These are phyloP conservation scores for Coprinopsis sp. DNA, from an alignment of 768 basidiomycete species.

Conservation along the genomic window DNA sequence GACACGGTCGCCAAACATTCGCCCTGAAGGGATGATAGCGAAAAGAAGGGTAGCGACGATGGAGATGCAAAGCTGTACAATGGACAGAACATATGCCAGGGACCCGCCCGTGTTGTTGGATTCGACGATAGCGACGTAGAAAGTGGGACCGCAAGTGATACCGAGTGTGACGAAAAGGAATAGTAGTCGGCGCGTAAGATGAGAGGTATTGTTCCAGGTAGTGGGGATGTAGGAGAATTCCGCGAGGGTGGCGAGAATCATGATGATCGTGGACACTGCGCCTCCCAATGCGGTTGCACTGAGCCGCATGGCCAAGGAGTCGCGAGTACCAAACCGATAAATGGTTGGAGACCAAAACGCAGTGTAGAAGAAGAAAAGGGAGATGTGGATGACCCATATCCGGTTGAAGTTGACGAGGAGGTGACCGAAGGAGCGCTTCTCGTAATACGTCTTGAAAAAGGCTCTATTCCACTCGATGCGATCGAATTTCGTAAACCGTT, in stretches of 20 bases:
- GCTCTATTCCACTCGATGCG: conserved; percentile 94
- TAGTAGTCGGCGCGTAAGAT: conserved; percentile 84
- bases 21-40: conserved; percentile 88
- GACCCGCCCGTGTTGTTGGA: conserved; percentile 57
- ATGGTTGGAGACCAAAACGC: conserved; percentile 88
- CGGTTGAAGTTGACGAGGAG: conserved; percentile 99
- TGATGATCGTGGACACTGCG: conserved; percentile 92
- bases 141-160: conserved; percentile 87
- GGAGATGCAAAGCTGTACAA: conserved; percentile 95
- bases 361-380: conserved; percentile 95
- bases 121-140: conserved; percentile 90
- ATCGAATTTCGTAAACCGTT: conserved; percentile 96
- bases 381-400: conserved; percentile 96
- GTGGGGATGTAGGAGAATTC: conserved; percentile 98
- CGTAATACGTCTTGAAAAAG: conserved; percentile 99
- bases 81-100: conserved; percentile 86
- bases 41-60: conserved; percentile 83
- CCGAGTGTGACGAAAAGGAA: conserved; percentile 89
- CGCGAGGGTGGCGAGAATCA: conserved; percentile 89
- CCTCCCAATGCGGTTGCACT: conserved; percentile 93
- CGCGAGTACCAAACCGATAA: conserved; percentile 57
- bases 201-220: conserved; percentile 98
- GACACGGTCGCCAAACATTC: conserved; percentile 98
- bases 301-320: conserved; percentile 82
- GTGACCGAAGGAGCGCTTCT: conserved; percentile 95